phyloP scores from a whole-genome alignment of 257 asterid genomes.

The Verbena officinalis region DNA sequence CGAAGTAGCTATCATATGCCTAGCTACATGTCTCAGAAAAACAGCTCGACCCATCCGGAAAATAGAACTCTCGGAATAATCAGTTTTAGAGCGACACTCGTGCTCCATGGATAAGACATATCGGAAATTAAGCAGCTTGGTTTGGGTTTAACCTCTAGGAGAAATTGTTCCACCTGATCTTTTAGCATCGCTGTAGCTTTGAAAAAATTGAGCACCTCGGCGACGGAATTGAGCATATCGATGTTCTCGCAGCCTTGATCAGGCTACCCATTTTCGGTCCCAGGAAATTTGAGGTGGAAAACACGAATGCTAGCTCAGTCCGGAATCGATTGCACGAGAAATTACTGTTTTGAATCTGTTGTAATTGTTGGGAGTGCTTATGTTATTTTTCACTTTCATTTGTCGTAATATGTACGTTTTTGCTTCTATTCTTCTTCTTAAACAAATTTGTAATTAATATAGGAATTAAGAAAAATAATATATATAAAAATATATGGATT shows the following conservation, averaged over 20 bases:
- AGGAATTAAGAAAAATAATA: too few relatives aligned
- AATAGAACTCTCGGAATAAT: conserved; percentile 52
- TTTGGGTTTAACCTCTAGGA: conserved; percentile 36
- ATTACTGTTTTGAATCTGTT: conserved; percentile 25
- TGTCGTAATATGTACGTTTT: too few relatives aligned
- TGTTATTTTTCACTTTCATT: too few relatives aligned
- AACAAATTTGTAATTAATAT: too few relatives aligned
- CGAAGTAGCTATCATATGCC: background rate
- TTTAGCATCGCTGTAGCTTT: conserved; percentile 40
- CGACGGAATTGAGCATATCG: conserved; percentile 42
- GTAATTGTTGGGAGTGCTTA: conserved; percentile 46
- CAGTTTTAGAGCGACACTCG: conserved; percentile 32
- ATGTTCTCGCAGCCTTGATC: conserved; percentile 52
- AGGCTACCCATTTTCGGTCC: conserved; percentile 46
- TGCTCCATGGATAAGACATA: conserved; percentile 43
- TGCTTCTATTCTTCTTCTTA: too few relatives aligned
- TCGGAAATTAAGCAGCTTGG: conserved; percentile 52
- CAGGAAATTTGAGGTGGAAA: conserved; percentile 42
- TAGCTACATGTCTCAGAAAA: conserved; percentile 32
- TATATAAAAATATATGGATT: too few relatives aligned
- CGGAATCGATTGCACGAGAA: conserved; percentile 35
- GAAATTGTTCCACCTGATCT: conserved; percentile 40
- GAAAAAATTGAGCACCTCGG: conserved; percentile 28
- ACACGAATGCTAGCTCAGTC: conserved; percentile 32
- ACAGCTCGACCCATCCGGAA: conserved; percentile 46